phyloP scores from a whole-genome alignment of 768 basidiomycete species.

The Mycena leptocephala region DNA sequence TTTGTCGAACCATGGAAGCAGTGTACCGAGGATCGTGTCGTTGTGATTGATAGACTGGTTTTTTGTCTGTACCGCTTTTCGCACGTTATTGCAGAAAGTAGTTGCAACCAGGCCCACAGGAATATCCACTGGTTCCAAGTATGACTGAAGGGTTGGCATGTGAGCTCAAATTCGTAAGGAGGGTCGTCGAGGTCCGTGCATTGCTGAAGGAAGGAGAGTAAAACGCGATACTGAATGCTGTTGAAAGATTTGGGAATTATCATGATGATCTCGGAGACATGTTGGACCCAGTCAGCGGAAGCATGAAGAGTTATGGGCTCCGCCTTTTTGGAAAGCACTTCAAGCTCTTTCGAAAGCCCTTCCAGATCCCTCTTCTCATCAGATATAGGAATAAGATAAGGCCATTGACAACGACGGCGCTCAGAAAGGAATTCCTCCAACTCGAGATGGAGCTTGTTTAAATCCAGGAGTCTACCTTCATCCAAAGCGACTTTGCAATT shows the following conservation, averaged over 20 bases:
- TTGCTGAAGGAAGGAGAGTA: constrained; percentile 30
- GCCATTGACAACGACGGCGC: constrained; percentile 25
- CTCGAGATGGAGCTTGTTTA: not conserved
- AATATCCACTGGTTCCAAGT: constrained; percentile 17
- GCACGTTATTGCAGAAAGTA: constrained; percentile 20
- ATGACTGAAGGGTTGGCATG: constrained; percentile 16
- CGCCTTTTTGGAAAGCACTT: not conserved
- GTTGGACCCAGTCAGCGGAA: constrained; percentile 3
- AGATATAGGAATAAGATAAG: constrained; percentile 21
- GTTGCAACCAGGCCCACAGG: constrained; percentile 15
- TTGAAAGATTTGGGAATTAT: constrained; percentile 25
- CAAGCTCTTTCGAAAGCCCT: not conserved
- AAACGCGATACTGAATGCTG: constrained; percentile 27
- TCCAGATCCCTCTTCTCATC: constrained; percentile 12
- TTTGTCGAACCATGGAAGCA: constrained; percentile 33
- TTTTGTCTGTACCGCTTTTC: constrained; percentile 15
- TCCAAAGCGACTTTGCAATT: not conserved
- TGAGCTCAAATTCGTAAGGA: constrained; percentile 34
- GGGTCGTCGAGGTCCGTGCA: constrained; percentile 14
- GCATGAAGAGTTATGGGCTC: not conserved
- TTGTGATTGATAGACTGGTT: constrained; percentile 16
- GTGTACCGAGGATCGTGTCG: constrained; percentile 28
- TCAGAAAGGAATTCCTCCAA: constrained; percentile 20
- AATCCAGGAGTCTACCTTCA: not conserved
- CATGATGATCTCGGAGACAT: constrained; percentile 18